Evolutionary conservation across 768 basidiomycete genomes (phyloP).

Genomic region (Pisolithus microcarpus): DNA sequence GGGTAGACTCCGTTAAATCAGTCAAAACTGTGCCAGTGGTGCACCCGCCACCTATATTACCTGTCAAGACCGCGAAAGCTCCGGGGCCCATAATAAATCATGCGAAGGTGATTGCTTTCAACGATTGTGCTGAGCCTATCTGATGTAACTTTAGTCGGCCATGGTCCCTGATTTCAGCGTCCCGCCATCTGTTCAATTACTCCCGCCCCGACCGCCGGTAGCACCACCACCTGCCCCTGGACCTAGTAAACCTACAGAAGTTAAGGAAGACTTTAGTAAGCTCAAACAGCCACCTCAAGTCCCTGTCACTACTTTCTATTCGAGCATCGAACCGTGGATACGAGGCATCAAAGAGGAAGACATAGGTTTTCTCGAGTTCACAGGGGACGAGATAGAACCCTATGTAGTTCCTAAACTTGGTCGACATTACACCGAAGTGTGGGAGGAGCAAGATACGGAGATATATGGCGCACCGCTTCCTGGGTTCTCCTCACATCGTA

Average conservation of each 20-base stretch:
- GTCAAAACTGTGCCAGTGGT: slow-evolving; percentile 55
- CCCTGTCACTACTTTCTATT: slow-evolving; percentile 72
- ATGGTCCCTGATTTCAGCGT: slow-evolving; percentile 56
- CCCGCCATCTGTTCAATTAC: slow-evolving; percentile 42
- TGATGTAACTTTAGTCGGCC: slow-evolving; percentile 19
- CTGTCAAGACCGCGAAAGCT: slow-evolving; percentile 53
- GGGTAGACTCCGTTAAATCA: slow-evolving; percentile 43
- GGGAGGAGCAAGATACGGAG: slow-evolving; percentile 85
- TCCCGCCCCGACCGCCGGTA: slow-evolving; percentile 57
- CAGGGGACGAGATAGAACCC: slow-evolving; percentile 85
- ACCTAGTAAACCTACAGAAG: slow-evolving; percentile 78
- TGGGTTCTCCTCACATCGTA: slow-evolving; percentile 33
- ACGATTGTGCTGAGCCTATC: not conserved
- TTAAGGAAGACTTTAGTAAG: slow-evolving; percentile 85
- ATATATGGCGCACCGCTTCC: slow-evolving; percentile 38
- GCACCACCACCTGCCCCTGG: slow-evolving; percentile 61
- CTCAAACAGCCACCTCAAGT: slow-evolving; percentile 69
- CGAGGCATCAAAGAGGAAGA: slow-evolving; percentile 92
- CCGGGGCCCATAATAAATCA: slow-evolving; percentile 36
- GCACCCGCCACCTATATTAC: slow-evolving; percentile 30
- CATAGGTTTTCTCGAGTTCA: slow-evolving; percentile 85
- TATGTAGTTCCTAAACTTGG: slow-evolving; percentile 83
- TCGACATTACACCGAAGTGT: slow-evolving; percentile 78
- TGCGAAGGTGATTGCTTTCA: slow-evolving; percentile 39
- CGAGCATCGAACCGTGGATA: slow-evolving; percentile 84